Conservation (phyloP, 805 yeast genomes). For the Sungouiozyma intestinalis region DNA sequence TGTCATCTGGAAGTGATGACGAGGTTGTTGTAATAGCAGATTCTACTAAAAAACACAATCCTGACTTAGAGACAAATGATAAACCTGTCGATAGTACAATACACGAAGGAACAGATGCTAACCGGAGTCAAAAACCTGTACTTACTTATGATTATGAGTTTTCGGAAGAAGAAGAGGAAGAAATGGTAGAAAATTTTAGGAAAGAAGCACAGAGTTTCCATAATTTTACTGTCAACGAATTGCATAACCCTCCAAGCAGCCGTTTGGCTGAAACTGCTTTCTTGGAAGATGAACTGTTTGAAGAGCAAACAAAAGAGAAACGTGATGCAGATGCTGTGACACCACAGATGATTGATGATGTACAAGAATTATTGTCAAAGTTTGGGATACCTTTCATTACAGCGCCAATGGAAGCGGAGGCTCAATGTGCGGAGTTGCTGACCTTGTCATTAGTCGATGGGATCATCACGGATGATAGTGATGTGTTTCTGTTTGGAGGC, state of each 20-base stretch:
- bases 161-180: conserved; percentile 69
- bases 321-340: conserved; percentile 92
- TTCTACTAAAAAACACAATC: background rate
- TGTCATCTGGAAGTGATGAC: background rate
- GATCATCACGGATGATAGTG: conserved; percentile 93
- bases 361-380: conserved; percentile 73
- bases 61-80: background rate
- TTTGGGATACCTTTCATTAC: conserved; percentile 93
- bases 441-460: conserved; percentile 79
- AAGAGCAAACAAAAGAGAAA: conserved; percentile 52
- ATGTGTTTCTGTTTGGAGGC: conserved; percentile 91
- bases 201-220: conserved; percentile 68
- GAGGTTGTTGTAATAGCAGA: background rate
- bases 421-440: conserved; percentile 83
- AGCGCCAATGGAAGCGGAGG: conserved; percentile 99
- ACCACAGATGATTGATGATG: conserved; percentile 73
- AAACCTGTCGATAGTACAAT: background rate
- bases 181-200: conserved; percentile 47
- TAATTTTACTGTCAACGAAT: conserved; percentile 37
- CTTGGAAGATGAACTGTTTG: conserved; percentile 40
- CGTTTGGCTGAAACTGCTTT: conserved; percentile 13
- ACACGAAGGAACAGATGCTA: background rate
- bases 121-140: background rate
- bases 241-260: conserved; percentile 25
- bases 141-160: conserved; percentile 46